Evolutionary conservation across 2,329 filamentous ascomycete species (phyloP).

Genomic region (Orbilia blumenaviensis): DNA sequence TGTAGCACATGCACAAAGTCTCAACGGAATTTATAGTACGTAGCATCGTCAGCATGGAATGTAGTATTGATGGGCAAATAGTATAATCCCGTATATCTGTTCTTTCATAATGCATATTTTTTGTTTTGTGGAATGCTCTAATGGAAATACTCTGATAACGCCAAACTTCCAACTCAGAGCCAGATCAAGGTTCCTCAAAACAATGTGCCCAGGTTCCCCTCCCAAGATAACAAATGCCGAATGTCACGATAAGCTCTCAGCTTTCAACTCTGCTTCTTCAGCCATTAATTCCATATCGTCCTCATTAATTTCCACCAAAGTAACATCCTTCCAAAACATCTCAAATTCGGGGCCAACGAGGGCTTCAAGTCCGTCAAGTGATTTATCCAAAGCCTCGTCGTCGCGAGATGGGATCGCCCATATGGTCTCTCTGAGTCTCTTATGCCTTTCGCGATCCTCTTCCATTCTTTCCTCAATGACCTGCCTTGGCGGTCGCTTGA

Average conservation of each 20-base stretch:
- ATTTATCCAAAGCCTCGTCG: slow-evolving; percentile 60
- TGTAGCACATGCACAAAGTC: not conserved
- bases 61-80: too few species aligned
- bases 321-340: slow-evolving; percentile 76
- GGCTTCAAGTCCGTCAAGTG: slow-evolving; percentile 31
- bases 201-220: not conserved
- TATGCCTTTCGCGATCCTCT: slow-evolving; percentile 94
- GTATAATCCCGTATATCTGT: not conserved
- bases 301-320: slow-evolving; percentile 83
- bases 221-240: not conserved
- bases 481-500: slow-evolving; percentile 59
- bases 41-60: too few species aligned
- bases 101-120: too few species aligned
- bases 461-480: slow-evolving; percentile 97
- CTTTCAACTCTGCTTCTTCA: slow-evolving; percentile 69
- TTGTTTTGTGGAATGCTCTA: too few species aligned
- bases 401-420: slow-evolving; percentile 80
- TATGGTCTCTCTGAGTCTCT: slow-evolving; percentile 86
- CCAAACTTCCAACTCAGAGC: not conserved
- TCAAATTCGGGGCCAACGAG: slow-evolving; percentile 68
- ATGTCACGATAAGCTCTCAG: slow-evolving; percentile 39
- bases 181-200: not conserved
- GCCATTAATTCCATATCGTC: slow-evolving; percentile 81
- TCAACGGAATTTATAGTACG: not conserved
- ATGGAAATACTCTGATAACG: not conserved